phyloP scores from a whole-genome alignment of 2,329 filamentous ascomycete genomes.

The Aspergillus oerlinghausenensis region DNA sequence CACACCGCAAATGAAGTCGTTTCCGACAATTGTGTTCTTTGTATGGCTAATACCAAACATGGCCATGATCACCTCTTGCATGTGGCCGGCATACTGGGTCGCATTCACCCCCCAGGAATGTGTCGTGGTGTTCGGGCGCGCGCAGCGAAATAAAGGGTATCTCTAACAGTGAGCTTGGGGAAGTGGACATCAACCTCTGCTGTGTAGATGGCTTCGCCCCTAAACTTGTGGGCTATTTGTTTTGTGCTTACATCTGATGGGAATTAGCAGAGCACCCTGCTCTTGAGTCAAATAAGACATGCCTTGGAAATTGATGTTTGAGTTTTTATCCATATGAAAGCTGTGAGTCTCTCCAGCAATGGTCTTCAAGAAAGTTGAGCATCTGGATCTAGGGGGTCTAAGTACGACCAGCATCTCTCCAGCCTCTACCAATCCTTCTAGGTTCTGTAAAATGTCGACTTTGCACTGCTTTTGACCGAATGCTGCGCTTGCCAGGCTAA shows the following conservation, averaged over 20 bases:
- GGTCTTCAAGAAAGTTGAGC: constrained; percentile 78
- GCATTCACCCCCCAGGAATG: constrained; percentile 3
- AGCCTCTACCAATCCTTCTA: constrained; percentile 47
- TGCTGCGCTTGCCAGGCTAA: neutral
- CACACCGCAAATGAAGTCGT: constrained; percentile 53
- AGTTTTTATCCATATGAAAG: neutral
- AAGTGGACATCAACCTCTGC: constrained; percentile 29
- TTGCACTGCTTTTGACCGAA: constrained; percentile 9
- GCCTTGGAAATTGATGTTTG: neutral
- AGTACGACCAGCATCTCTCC: constrained; percentile 42
- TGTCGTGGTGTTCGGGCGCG: constrained; percentile 47
- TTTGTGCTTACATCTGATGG: constrained; percentile 22
- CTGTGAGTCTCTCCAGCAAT: constrained; percentile 60
- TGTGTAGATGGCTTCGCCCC: constrained; percentile 66
- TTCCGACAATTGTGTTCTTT: constrained; percentile 31
- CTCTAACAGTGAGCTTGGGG: constrained; percentile 61
- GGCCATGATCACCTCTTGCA: constrained; percentile 36
- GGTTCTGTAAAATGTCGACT: constrained; percentile 50
- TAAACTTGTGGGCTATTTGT: constrained; percentile 51
- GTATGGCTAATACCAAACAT: constrained; percentile 40
- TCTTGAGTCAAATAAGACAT: neutral
- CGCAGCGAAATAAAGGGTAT: constrained; percentile 70
- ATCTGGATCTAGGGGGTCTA: constrained; percentile 44
- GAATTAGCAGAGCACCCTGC: neutral
- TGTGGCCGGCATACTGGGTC: constrained; percentile 36